Percentiles rank a stretch among this genome's conserved stretches.
Evolutionary conservation across 768 basidiomycete genomes (phyloP).

Genomic region (Gymnopilus junonius): DNA sequence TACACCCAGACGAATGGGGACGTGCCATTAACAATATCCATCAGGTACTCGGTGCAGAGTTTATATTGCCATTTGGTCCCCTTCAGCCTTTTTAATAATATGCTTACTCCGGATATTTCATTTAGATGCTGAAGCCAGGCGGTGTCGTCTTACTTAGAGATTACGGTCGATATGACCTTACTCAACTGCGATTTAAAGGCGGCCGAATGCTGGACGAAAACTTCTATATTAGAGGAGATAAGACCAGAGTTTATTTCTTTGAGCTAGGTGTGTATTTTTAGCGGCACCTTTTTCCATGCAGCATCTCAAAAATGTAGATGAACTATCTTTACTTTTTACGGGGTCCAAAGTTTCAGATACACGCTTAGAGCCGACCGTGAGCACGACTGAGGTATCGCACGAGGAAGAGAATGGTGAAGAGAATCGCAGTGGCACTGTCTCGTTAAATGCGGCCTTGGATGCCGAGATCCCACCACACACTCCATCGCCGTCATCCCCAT

Average conservation of each 20-base stretch:
- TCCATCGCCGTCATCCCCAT: background rate
- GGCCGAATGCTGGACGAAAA: conserved; percentile 90
- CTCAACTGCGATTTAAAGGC: conserved; percentile 91
- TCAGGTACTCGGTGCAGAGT: conserved; percentile 37
- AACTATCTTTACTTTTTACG: conserved; percentile 80
- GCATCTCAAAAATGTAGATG: conserved; percentile 50
- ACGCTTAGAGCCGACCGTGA: conserved; percentile 32
- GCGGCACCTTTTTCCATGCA: conserved; percentile 1
- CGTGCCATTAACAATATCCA: conserved; percentile 82
- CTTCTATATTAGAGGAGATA: conserved; percentile 96
- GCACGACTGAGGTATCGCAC: conserved; percentile 37
- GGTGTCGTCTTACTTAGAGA: conserved; percentile 88
- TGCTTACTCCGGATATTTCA: background rate
- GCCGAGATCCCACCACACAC: conserved; percentile 5
- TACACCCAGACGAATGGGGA: conserved; percentile 93
- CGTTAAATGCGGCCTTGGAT: background rate
- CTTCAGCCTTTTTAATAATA: background rate
- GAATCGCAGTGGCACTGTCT: conserved; percentile 11
- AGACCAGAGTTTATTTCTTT: conserved; percentile 97
- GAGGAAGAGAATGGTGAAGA: conserved; percentile 38
- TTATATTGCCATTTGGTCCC: background rate
- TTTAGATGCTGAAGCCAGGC: conserved; percentile 87
- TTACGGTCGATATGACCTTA: conserved; percentile 94
- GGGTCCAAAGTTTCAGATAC: conserved; percentile 50
- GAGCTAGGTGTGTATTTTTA: conserved; percentile 60